These are phyloP conservation scores for Schwanniomyces vanrijiae DNA, from an alignment of 805 yeast genomes.

Conservation along the genomic window DNA sequence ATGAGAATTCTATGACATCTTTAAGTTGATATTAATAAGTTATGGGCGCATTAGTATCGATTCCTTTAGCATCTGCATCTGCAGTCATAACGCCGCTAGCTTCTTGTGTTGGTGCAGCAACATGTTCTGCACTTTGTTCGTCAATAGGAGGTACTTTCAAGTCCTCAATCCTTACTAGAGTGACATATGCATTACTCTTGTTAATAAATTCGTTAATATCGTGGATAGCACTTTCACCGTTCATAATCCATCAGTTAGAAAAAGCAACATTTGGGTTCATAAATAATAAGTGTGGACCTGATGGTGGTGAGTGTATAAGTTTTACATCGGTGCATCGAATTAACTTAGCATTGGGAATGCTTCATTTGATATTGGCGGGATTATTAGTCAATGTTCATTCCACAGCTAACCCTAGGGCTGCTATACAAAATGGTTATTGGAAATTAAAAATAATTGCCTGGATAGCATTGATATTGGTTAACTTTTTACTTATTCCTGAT, in stretches of 20 bases:
- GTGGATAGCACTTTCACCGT: conserved; percentile 89
- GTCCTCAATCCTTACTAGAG: conserved; percentile 79
- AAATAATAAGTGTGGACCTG: conserved; percentile 65
- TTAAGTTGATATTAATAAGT: neutral
- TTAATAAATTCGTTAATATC: conserved; percentile 78
- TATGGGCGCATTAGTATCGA: conserved; percentile 71
- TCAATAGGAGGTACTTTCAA: conserved; percentile 59
- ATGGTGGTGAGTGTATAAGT: conserved; percentile 79
- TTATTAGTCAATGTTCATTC: conserved; percentile 73
- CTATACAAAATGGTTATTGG: conserved; percentile 93
- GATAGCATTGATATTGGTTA: conserved; percentile 52
- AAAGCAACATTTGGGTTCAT: conserved; percentile 67
- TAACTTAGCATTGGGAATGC: conserved; percentile 79
- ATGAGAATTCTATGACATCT: neutral
- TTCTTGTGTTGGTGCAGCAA: conserved; percentile 80
- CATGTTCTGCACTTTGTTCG: conserved; percentile 60
- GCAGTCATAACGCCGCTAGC: conserved; percentile 39
- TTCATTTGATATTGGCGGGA: conserved; percentile 72
- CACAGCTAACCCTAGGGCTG: conserved; percentile 73
- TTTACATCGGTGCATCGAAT: conserved; percentile 93
- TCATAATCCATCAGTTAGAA: conserved; percentile 72
- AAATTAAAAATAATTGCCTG: conserved; percentile 65
- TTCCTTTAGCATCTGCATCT: conserved; percentile 65
- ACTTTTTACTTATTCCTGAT: conserved; percentile 80
- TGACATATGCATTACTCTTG: conserved; percentile 79